phyloP scores from a whole-genome alignment of 108 stramenopile genomes.

The Parmales sp. region DNA sequence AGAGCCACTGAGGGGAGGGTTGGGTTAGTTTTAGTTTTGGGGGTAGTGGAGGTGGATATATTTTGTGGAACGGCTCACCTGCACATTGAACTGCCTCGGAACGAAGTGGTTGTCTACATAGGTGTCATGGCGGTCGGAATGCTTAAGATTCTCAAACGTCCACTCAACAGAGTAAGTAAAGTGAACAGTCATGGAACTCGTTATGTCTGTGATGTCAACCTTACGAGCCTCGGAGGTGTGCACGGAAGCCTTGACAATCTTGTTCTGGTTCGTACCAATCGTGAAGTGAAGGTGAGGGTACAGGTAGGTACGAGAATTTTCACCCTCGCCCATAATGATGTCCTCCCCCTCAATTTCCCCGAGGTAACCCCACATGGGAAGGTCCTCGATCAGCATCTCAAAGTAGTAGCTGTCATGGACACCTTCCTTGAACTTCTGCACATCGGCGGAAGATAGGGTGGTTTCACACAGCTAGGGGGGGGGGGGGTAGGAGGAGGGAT shows the following conservation, averaged over 20 bases:
- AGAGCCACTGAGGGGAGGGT: conserved; percentile 54
- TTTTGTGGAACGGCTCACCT: conserved; percentile 30
- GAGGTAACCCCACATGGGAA: conserved; percentile 94
- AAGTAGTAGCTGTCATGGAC: conserved; percentile 92
- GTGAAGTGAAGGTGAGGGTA: conserved; percentile 86
- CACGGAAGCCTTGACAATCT: conserved; percentile 79
- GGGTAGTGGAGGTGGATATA: not conserved
- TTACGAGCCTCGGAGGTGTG: conserved; percentile 55
- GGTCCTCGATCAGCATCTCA: conserved; percentile 95
- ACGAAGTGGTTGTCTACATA: conserved; percentile 78
- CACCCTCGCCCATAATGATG: conserved; percentile 57
- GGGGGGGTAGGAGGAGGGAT: not conserved
- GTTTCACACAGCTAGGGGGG: conserved; percentile 57
- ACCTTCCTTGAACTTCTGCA: conserved; percentile 63
- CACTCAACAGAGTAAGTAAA: conserved; percentile 92
- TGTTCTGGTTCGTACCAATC: conserved; percentile 74
- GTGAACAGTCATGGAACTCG: conserved; percentile 49
- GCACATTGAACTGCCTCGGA: conserved; percentile 81
- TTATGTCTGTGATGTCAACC: conserved; percentile 81
- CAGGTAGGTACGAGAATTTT: conserved; percentile 59
- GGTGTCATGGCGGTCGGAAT: conserved; percentile 73
- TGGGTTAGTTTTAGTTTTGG: not conserved
- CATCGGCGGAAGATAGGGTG: conserved; percentile 39
- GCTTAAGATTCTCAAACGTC: conserved; percentile 52
- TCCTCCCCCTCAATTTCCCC: conserved; percentile 72